Conservation (phyloP, 345 rosid genomes). For the Eucalyptus rudis region DNA sequence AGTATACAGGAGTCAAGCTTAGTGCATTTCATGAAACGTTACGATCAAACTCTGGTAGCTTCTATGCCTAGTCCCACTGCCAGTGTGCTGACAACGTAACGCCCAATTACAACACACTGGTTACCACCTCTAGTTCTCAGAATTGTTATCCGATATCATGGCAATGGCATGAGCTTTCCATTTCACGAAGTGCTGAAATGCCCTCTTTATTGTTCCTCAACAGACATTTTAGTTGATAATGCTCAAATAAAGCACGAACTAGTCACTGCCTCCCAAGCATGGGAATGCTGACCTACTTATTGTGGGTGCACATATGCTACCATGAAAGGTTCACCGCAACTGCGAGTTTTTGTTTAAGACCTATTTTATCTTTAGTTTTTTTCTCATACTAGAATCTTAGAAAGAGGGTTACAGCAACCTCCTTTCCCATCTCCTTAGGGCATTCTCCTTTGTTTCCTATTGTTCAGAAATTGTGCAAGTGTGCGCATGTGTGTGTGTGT, state of each 20-base stretch:
- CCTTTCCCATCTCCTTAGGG: background rate
- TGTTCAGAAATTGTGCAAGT: background rate
- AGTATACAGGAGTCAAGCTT: background rate
- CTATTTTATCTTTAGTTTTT: background rate
- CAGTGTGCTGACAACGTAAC: background rate
- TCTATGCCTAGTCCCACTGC: background rate
- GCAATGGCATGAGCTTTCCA: background rate
- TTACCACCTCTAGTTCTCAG: background rate
- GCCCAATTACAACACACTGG: background rate
- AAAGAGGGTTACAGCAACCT: background rate
- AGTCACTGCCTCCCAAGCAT: background rate
- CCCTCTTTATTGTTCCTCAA: background rate
- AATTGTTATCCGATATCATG: background rate
- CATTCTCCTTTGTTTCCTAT: background rate
- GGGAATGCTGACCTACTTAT: background rate
- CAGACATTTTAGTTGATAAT: background rate
- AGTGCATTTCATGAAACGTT: background rate
- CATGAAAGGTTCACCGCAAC: background rate
- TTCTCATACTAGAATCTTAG: background rate
- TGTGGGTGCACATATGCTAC: background rate
- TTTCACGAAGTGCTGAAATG: background rate
- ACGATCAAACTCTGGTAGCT: background rate
- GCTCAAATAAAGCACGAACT: background rate
- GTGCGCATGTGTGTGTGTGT: rapidly evolving
- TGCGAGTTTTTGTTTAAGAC: background rate